phyloP scores from a whole-genome alignment of 371 early-diverging fungal species.

The Mucor racemosus region DNA sequence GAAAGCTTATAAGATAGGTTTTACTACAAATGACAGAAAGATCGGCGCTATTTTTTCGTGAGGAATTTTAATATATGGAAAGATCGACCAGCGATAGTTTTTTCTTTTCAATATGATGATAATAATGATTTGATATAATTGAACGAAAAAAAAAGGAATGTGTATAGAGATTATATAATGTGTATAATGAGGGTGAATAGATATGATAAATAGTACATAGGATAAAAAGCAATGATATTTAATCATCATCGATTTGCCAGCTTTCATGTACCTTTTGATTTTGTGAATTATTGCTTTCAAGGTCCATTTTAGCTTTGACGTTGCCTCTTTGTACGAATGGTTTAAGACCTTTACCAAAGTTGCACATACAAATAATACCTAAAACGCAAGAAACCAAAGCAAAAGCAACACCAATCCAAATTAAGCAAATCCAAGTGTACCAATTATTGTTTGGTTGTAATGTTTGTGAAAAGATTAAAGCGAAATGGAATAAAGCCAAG shows the following conservation, averaged over 20 bases:
- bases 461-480: slow-evolving; percentile 34
- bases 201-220: slow-evolving; percentile 1
- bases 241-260: slow-evolving; percentile 26
- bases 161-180: too few relatives aligned
- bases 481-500: slow-evolving; percentile 32
- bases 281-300: slow-evolving; percentile 11
- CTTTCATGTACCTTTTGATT: slow-evolving; percentile 14
- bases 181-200: neutral
- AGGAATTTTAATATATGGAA: neutral
- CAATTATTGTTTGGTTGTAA: slow-evolving; percentile 36
- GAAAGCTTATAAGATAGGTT: neutral
- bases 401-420: slow-evolving; percentile 41
- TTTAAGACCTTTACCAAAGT: slow-evolving; percentile 48
- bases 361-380: slow-evolving; percentile 46
- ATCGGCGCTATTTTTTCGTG: neutral
- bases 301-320: slow-evolving; percentile 14
- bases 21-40: neutral
- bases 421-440: slow-evolving; percentile 43
- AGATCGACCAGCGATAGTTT: slow-evolving; percentile 5
- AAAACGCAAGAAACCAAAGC: slow-evolving; percentile 30
- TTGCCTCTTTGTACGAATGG: slow-evolving; percentile 24
- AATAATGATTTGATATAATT: neutral
- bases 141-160: neutral
- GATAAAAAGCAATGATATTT: slow-evolving; percentile 1
- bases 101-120: neutral